Conservation (phyloP, 1,139 yeast genomes). For the Pichia sp. region DNA sequence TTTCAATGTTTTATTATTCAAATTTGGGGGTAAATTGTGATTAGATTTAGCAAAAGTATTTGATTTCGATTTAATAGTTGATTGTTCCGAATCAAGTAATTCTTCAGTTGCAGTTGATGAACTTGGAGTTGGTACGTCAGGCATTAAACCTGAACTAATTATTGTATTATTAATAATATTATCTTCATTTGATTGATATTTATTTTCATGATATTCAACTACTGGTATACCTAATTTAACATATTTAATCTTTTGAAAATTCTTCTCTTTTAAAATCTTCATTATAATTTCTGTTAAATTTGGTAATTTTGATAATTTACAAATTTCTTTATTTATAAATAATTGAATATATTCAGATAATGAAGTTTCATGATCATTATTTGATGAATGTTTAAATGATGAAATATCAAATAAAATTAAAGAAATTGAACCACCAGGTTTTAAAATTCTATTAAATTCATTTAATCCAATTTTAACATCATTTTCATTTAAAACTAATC, state of each 20-base stretch:
- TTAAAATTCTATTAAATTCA: slow-evolving; percentile 27
- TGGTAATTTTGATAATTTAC: slow-evolving; percentile 12
- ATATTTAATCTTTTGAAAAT: slow-evolving; percentile 24
- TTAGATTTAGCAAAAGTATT: no score
- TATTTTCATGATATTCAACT: slow-evolving; percentile 3
- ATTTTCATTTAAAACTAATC: slow-evolving; percentile 14
- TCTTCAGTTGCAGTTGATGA: no score
- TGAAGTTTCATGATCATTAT: slow-evolving; percentile 3
- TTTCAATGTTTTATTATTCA: no score
- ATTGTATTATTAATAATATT: neutral
- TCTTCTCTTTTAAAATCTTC: slow-evolving; percentile 18
- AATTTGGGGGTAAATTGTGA: no score
- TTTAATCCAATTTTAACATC: slow-evolving; percentile 16
- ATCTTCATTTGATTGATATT: neutral
- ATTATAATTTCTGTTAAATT: slow-evolving; percentile 20
- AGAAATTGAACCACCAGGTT: slow-evolving; percentile 26
- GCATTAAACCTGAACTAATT: no score
- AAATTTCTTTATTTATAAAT: slow-evolving; percentile 9
- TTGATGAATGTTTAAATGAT: neutral
- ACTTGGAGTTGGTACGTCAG: no score
- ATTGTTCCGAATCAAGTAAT: no score
- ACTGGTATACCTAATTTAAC: slow-evolving; percentile 27
- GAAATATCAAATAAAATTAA: slow-evolving; percentile 12
- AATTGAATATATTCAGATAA: slow-evolving; percentile 13
- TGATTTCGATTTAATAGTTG: no score